Evolutionary conservation across 2,329 filamentous ascomycete genomes (phyloP).

Genomic region (Pseudogymnoascus sp.): DNA sequence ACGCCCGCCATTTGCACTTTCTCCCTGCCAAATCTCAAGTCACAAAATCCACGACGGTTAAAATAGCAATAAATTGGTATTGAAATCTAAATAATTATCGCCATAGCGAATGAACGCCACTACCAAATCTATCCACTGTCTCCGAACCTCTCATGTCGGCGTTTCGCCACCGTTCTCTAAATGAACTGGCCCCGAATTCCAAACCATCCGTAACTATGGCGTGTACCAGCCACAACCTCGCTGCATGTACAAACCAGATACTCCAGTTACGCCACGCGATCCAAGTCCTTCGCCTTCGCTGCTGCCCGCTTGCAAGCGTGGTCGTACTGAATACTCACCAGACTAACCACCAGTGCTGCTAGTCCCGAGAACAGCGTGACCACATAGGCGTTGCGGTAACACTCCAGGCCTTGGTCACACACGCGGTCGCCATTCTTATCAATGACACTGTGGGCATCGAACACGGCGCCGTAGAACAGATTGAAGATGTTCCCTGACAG

Average conservation of each 20-base stretch:
- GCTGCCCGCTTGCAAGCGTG: conserved; percentile 1
- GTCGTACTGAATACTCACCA: conserved; percentile 53
- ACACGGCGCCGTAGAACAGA: conserved; percentile 76
- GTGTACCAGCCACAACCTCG: neutral
- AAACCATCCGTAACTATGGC: neutral
- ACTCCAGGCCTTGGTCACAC: conserved; percentile 70
- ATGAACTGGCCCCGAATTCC: neutral
- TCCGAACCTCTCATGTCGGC: neutral
- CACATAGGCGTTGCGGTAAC: conserved; percentile 74
- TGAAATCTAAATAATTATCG: neutral
- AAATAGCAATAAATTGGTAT: neutral
- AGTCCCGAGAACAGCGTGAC: conserved; percentile 68
- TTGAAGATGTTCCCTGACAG: conserved; percentile 89
- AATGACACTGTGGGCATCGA: conserved; percentile 69
- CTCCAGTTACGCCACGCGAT: neutral
- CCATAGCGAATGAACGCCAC: neutral
- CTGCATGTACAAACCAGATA: neutral
- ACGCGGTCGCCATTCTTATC: conserved; percentile 61
- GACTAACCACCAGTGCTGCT: conserved; percentile 58
- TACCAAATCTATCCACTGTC: neutral
- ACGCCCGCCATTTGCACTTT: neutral
- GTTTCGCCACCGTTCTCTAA: neutral
- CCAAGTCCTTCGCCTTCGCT: neutral
- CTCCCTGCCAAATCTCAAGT: neutral
- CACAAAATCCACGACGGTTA: neutral